These are phyloP conservation scores for Rhynchosporium agropyri DNA, from an alignment of 2,329 filamentous ascomycete species.

Conservation along the genomic window DNA sequence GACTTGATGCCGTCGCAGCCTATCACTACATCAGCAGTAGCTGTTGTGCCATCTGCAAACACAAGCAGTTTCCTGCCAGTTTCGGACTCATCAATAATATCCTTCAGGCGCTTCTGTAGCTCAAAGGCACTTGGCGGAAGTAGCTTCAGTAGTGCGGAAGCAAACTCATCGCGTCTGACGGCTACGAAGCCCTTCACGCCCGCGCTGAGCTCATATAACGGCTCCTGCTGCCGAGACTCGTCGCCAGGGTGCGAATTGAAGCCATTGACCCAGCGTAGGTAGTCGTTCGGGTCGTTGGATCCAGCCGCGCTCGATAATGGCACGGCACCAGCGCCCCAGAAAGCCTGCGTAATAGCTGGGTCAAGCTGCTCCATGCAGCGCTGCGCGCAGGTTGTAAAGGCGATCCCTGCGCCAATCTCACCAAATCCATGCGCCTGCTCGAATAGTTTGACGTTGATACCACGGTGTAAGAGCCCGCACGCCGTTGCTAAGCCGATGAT, in stretches of 20 bases:
- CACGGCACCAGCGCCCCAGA: slow-evolving; percentile 43
- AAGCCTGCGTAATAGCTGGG: slow-evolving; percentile 42
- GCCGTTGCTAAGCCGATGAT: slow-evolving; percentile 59
- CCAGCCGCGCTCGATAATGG: slow-evolving; percentile 34
- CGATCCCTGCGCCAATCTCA: slow-evolving; percentile 60
- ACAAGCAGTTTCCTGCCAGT: slow-evolving; percentile 37
- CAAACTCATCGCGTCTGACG: slow-evolving; percentile 40
- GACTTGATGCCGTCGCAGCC: slow-evolving; percentile 67
- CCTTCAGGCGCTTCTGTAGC: not conserved
- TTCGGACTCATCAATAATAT: slow-evolving; percentile 23
- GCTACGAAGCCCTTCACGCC: slow-evolving; percentile 17
- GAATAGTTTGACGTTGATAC: slow-evolving; percentile 52
- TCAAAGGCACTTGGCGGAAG: not conserved
- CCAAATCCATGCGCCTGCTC: slow-evolving; percentile 56
- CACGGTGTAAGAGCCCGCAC: slow-evolving; percentile 50
- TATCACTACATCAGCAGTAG: slow-evolving; percentile 48
- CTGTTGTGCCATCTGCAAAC: slow-evolving; percentile 48
- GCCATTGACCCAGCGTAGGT: not conserved
- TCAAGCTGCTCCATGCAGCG: slow-evolving; percentile 57
- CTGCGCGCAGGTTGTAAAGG: slow-evolving; percentile 56
- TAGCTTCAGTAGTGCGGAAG: slow-evolving; percentile 46
- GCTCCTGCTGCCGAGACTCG: slow-evolving; percentile 21
- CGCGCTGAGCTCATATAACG: slow-evolving; percentile 14
- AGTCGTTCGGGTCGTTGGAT: not conserved
- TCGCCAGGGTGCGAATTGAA: not conserved